Evolutionary conservation across 2,329 filamentous ascomycete species (phyloP).

Genomic region (Decorospora gaudefroyi): DNA sequence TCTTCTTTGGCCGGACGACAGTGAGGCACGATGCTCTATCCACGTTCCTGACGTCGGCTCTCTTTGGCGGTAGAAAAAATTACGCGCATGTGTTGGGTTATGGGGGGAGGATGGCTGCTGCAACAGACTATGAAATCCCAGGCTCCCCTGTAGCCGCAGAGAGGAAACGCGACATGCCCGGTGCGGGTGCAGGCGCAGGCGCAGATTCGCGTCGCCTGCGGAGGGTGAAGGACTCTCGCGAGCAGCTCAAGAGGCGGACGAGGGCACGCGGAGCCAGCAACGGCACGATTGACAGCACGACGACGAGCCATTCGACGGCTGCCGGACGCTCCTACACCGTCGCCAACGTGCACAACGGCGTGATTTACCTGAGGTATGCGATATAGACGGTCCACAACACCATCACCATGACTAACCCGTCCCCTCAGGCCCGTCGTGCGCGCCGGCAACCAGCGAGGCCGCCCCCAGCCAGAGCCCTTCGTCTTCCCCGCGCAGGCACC

Average conservation of each 20-base stretch:
- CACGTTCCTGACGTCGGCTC: constrained; percentile 24
- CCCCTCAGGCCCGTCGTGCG: constrained; percentile 44
- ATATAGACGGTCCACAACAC: too few species aligned
- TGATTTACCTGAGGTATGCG: constrained; percentile 54
- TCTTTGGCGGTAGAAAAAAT: too few species aligned
- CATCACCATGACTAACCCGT: constrained; percentile 19
- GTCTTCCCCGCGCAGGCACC: constrained; percentile 48
- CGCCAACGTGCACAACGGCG: constrained; percentile 54
- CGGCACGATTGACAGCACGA: constrained; percentile 40
- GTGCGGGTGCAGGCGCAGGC: constrained; percentile 17
- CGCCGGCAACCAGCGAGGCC: constrained; percentile 42
- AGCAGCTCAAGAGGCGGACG: constrained; percentile 44
- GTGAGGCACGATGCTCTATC: constrained; percentile 33
- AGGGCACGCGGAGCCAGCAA: constrained; percentile 40
- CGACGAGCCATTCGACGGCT: constrained; percentile 32
- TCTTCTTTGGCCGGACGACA: constrained; percentile 26
- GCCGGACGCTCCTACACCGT: constrained; percentile 53
- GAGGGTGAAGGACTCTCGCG: constrained; percentile 45
- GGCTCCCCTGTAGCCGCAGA: constrained; percentile 33
- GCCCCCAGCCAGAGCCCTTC: constrained; percentile 43
- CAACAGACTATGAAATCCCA: constrained; percentile 38
- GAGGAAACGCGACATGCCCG: constrained; percentile 36
- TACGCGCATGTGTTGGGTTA: constrained; percentile 33
- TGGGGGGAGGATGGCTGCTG: constrained; percentile 46
- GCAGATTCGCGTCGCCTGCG: constrained; percentile 41